Evolutionary conservation across 371 early-diverging fungal genomes (phyloP), one percentile per base, ranked within the genome.

Genomic region (Mucor indicus): DNA sequence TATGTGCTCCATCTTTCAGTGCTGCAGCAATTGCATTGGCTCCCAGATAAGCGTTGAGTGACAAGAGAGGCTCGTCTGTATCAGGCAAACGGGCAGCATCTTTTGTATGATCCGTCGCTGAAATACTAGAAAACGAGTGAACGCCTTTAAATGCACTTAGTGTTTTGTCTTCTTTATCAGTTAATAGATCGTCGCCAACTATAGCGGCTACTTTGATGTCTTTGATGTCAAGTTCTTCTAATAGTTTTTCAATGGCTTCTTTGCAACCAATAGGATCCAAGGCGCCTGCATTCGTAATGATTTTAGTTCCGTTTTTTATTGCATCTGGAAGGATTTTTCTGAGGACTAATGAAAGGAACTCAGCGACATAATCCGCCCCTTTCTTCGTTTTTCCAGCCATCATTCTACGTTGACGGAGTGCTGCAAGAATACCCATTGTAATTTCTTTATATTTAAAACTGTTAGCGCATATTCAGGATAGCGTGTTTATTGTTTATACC

Each of bases 211-310:
- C 87, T 23, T 70, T 76, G 29, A 80, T 41, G 11, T 56, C 50
- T 1, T 57, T 47, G 42, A 82, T 67, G 16, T 79, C 72, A 47
- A 74, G 60, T 16, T 77, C 77, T 17, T 62, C 53, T 30, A 80
- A 62, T 17, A 77, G 53, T 3, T 48, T 49, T 50, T 88, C 89
- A 38, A 88, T 85, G 6, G 86, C 87, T 27, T 67, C 63, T 53
- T 88, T 88, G 52, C 81, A 77, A 11, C 71, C 79, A n/a, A 81
- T 39, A 13, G 89, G 89, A 44, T 86, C 84, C 32, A 88, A 63
- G 4, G 81, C 89, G 32, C 89, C 89, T 2, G 89, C 89, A 57
- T 88, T 88, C 20, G 89, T 88, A 50, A 88, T 69, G 36, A 88
- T 61, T 52, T 76, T 83, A 48, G 82, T 85, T 19, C 79, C 76